Percentiles rank a stretch among this genome's conserved stretches.
Evolutionary conservation across 768 basidiomycete species (phyloP).

Genomic region (Dictyophora rubrovolvata): DNA sequence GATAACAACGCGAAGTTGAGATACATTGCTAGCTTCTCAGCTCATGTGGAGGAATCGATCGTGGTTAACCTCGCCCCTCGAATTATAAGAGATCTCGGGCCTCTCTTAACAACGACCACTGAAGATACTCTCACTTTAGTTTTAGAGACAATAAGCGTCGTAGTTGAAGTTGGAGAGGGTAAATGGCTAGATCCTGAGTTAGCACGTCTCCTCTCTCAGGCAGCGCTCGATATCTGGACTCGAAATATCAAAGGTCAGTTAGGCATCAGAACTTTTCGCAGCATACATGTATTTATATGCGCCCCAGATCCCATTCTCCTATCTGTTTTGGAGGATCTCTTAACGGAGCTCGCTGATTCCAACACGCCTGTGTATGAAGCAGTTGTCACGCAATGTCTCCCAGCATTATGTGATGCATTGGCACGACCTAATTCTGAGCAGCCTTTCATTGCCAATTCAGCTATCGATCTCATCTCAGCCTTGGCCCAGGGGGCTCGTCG

Average conservation of each 20-base stretch:
- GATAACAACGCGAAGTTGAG: background rate
- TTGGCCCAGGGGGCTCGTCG: conserved; percentile 57
- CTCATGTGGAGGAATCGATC: conserved; percentile 49
- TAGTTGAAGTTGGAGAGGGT: conserved; percentile 63
- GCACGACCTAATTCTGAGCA: conserved; percentile 46
- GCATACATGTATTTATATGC: background rate
- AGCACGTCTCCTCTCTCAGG: conserved; percentile 52
- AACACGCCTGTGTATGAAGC: conserved; percentile 53
- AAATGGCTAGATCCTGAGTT: conserved; percentile 64
- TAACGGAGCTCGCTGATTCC: conserved; percentile 58
- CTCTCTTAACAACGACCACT: conserved; percentile 67
- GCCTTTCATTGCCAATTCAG: conserved; percentile 68
- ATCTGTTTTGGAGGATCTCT: conserved; percentile 74
- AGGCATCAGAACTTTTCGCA: conserved; percentile 1
- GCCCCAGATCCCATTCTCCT: conserved; percentile 76
- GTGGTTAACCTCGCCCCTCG: conserved; percentile 56
- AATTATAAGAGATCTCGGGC: conserved; percentile 73
- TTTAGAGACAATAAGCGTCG: conserved; percentile 73
- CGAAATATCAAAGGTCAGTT: conserved; percentile 73
- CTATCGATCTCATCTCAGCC: conserved; percentile 70
- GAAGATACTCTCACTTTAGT: conserved; percentile 87
- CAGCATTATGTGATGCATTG: conserved; percentile 60
- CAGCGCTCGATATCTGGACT: conserved; percentile 72
- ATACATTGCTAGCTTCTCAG: conserved; percentile 51
- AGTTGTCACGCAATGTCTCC: conserved; percentile 65